Evolutionary conservation across 192 early-diverging fungal species (phyloP), one percentile per base, ranked within the genome.

Genomic region (Anaeromyces robustus): DNA sequence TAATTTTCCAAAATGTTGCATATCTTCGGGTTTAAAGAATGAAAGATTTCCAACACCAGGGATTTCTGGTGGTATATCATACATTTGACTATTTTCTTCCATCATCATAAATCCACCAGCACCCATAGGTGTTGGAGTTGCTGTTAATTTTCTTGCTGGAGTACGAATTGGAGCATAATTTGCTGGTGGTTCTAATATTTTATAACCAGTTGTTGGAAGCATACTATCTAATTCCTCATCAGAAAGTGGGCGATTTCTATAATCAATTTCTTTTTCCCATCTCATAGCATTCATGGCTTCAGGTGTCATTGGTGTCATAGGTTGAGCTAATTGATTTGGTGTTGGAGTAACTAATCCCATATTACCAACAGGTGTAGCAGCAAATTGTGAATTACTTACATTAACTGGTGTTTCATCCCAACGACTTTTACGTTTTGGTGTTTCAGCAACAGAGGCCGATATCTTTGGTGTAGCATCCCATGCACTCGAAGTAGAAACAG

Each of bases 321-420:
- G 52, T 68, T 68, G 52, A 22, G 26, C 52, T 26, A 91, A 80
- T 28, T 88, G 85, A 26, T 87, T 89, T 9, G 92, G 91, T 22
- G 90, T 92, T 26, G 96, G 94, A 13, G 96, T 96, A 37, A 93
- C 89, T 77, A 96, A 81, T 1, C 92, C 93, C 81, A 92, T 82
- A 79, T 88, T 91, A 5, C 93, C 95, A 31, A 93, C 91, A 34
- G 95, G 93, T n/a, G 95, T 95, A 6, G 92, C 90, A 30, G 88
- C 89, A 86, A 92, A 91, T 81, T 89, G 86, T 22, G 87, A 84
- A 7, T 83, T 86, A 52, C 85, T 84, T 16, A 81, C 79, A 79
- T 88, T 89, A 26, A 94, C 91, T 14, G 96, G 97, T 0, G 97
- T 99, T 82, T 96, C 96, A 82, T 98, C 97, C 97, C 97, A 99